These are phyloP conservation scores for Mycena epipterygia DNA, from an alignment of 768 basidiomycete species.

Conservation along the genomic window DNA sequence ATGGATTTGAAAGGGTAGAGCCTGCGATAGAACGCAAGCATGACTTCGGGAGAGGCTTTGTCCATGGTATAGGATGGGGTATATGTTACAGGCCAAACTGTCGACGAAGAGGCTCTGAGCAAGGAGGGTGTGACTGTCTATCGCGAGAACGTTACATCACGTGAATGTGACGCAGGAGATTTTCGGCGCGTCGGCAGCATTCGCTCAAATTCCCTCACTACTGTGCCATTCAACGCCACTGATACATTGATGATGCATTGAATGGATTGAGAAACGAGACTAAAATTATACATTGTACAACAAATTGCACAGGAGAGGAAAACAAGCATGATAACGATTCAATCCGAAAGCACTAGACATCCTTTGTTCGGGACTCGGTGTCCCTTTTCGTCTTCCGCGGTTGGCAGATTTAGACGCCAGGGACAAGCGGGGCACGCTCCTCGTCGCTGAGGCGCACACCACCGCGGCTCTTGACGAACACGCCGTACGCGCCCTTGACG, in stretches of 20 bases:
- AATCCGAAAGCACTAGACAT: not conserved
- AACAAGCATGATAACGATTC: conserved; percentile 8
- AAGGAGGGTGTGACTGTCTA: too few species aligned
- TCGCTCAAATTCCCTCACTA: too few species aligned
- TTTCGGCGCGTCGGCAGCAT: too few species aligned
- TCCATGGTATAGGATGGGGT: conserved; percentile 6
- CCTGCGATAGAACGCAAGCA: conserved; percentile 84
- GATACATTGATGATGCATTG: not conserved
- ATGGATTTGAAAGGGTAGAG: conserved; percentile 96
- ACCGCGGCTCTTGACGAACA: conserved; percentile 60
- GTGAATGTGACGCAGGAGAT: too few species aligned
- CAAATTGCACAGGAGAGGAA: not conserved
- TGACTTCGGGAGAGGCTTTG: conserved; percentile 45
- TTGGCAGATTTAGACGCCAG: conserved; percentile 38
- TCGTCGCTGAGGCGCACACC: conserved; percentile 83
- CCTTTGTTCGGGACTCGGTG: conserved; percentile 4
- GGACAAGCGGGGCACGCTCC: conserved; percentile 88
- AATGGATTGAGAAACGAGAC: not conserved
- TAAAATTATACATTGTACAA: conserved; percentile 18
- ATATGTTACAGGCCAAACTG: not conserved
- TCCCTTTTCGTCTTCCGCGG: conserved; percentile 17
- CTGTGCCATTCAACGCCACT: too few species aligned
- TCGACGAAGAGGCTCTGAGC: not conserved
- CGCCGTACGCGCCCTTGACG: conserved; percentile 77
- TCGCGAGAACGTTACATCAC: too few species aligned